Evolutionary conservation across 1,284 basidiomycete species (phyloP).

Genomic region (Ganoderma resinaceum): DNA sequence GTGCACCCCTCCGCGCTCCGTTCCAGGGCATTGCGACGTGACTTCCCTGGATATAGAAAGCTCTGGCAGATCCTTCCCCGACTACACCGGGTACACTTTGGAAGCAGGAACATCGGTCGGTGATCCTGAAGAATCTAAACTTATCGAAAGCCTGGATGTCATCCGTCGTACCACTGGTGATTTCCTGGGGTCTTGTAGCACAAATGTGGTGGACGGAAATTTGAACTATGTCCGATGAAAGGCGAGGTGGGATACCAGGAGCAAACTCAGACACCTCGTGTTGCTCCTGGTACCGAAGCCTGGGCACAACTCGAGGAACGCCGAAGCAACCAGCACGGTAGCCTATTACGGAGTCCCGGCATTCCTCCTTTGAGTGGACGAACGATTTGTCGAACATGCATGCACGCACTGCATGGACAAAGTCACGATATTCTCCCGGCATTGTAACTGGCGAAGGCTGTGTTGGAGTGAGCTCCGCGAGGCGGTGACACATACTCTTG

Average conservation of each 20-base stretch:
- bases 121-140: neutral
- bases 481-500: neutral
- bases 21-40: constrained; percentile 16
- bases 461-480: constrained; percentile 3
- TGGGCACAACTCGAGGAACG: constrained; percentile 18
- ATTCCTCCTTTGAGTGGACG: constrained; percentile 12
- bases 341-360: constrained; percentile 13
- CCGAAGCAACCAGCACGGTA: neutral
- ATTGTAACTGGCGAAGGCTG: constrained; percentile 3
- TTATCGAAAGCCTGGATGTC: neutral
- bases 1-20: constrained; percentile 9
- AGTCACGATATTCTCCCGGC: constrained; percentile 26
- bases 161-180: neutral
- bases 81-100: neutral
- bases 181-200: neutral
- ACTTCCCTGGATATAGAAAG: neutral
- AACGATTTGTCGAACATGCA: neutral
- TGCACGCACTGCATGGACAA: neutral
- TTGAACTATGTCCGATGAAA: neutral
- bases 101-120: neutral
- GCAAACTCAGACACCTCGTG: neutral
- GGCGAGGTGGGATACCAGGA: neutral
- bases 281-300: neutral
- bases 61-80: neutral
- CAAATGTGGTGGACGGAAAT: neutral